Base-by-base conservation (phyloP, 2,329 filamentous ascomycete genomes). In the Boeremia lycopersici region DNA sequence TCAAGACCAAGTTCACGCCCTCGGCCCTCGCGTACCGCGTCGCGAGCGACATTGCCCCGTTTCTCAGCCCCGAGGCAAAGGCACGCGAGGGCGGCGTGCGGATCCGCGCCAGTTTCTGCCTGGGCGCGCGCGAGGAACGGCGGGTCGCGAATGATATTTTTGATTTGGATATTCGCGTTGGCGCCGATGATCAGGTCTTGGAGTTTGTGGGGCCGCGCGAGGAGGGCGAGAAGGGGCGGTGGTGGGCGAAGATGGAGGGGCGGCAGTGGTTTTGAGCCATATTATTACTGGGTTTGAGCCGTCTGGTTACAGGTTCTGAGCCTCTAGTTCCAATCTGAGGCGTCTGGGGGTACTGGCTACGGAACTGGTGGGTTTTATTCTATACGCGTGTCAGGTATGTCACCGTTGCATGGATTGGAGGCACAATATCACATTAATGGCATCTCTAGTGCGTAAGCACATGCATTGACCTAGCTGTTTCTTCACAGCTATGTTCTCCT, bases 61-160 rank as follows among this genome's bases (percentile, higher is more conserved):
- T 71, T 34, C 46, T 81, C 23, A 78, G 76, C 31, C 69, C 73
- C 5, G 41, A 59, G 28, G 79, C 78, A 0, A 80, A 79, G 59
- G 59, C 56, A 15, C 60, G 72, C n/a, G 57, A 64, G 3, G 74
- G 75, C 0, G 78, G 78, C 13, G 74, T 80, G 8, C 68, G 73
- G n/a, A 74, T 81, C 0, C 55, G 78, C 31, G 78, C 76, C 5
- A 78, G 77, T 46, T 80, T 81, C 38, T 79, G 77, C 50, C 56
- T 81, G 0, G 78, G 78, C 0, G 64, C 66, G 2, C 57, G 63
- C 11, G 70, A 62, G 0, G 63, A 70, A 2, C 35, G 52, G 13
- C 48, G 63, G 15, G 55, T 48, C 23, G 70, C 67, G 4, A 71
- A 64, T 38, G 78, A 78, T 15, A 77, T 80, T 6, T 80, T 79